These are phyloP conservation scores for Phaffia australis DNA, from an alignment of 768 basidiomycete genomes.

Conservation along the genomic window DNA sequence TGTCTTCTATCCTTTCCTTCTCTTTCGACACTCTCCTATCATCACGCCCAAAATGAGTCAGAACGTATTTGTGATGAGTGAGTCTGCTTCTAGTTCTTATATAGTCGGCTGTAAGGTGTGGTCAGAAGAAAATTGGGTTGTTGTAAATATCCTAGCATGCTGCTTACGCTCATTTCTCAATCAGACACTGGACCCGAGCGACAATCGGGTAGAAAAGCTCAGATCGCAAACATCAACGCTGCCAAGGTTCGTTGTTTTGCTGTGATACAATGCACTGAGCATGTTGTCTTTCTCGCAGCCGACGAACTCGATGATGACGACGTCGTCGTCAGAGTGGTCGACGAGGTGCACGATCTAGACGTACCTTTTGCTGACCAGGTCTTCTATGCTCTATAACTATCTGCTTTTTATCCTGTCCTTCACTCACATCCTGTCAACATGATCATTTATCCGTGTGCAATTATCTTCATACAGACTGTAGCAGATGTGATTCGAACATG, in stretches of 20 bases:
- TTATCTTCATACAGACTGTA: slow-evolving; percentile 56
- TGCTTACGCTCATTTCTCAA: neutral
- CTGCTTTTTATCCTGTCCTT: neutral
- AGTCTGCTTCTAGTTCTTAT: slow-evolving; percentile 28
- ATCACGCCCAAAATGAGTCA: slow-evolving; percentile 2
- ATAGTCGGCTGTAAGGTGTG: no score
- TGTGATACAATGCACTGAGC: neutral
- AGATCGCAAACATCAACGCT: slow-evolving; percentile 91
- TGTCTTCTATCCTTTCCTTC: neutral
- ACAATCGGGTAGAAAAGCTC: slow-evolving; percentile 87
- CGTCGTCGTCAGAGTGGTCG: neutral
- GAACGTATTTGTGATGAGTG: slow-evolving; percentile 76
- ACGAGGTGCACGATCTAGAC: no score
- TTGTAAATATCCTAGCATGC: neutral
- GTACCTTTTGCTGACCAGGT: no score
- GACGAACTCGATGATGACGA: no score
- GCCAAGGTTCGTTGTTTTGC: slow-evolving; percentile 58
- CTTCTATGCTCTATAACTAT: neutral
- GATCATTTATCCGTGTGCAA: neutral
- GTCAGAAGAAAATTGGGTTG: neutral
- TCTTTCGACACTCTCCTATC: neutral
- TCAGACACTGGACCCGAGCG: slow-evolving; percentile 86
- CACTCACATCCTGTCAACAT: neutral
- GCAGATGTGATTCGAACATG: slow-evolving; percentile 97
- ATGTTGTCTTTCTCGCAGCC: no score